A percentile compares a stretch with the other conserved stretches of the same genome.
Evolutionary conservation across 768 basidiomycete species (phyloP).

Genomic region (Lactarius psammicola): DNA sequence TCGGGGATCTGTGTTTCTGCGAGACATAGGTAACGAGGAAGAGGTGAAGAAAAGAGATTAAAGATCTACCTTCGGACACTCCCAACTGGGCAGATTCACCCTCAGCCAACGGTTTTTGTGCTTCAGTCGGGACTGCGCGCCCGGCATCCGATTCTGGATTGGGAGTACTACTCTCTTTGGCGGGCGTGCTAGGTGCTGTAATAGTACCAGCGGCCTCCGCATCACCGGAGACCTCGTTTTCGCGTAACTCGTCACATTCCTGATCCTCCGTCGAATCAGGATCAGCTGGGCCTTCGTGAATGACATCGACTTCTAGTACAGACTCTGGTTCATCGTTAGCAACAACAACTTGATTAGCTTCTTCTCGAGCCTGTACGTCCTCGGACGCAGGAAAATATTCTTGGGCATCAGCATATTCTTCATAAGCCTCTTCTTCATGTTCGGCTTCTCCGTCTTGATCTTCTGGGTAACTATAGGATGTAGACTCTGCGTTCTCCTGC

Average conservation of each 20-base stretch:
- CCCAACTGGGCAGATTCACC: not conserved
- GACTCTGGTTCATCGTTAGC: conserved; percentile 16
- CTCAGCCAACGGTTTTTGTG: not conserved
- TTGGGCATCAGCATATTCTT: conserved; percentile 19
- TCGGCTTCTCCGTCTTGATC: conserved; percentile 8
- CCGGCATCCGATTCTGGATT: not conserved
- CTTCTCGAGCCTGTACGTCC: conserved; percentile 11
- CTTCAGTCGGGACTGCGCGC: not conserved
- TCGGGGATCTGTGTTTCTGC: conserved; percentile 9
- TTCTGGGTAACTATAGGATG: not conserved
- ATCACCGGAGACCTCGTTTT: conserved; percentile 12
- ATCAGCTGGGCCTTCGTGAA: conserved; percentile 13
- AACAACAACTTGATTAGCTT: conserved; percentile 19
- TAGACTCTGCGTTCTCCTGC: conserved; percentile 1
- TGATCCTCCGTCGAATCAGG: conserved; percentile 7
- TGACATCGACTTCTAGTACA: conserved; percentile 13
- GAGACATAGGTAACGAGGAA: not conserved
- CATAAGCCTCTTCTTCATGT: conserved; percentile 8
- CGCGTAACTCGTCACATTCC: conserved; percentile 1
- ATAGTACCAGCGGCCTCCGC: conserved; percentile 1
- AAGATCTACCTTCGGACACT: conserved; percentile 11
- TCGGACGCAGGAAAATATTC: conserved; percentile 9
- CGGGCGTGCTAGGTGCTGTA: not conserved
- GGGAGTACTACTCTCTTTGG: not conserved
- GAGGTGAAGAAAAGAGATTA: not conserved